A percentile compares a stretch with the other conserved stretches of the same genome.
Evolutionary conservation across 2,329 filamentous ascomycete species (phyloP).

Genomic region (Mollisia scopiformis): DNA sequence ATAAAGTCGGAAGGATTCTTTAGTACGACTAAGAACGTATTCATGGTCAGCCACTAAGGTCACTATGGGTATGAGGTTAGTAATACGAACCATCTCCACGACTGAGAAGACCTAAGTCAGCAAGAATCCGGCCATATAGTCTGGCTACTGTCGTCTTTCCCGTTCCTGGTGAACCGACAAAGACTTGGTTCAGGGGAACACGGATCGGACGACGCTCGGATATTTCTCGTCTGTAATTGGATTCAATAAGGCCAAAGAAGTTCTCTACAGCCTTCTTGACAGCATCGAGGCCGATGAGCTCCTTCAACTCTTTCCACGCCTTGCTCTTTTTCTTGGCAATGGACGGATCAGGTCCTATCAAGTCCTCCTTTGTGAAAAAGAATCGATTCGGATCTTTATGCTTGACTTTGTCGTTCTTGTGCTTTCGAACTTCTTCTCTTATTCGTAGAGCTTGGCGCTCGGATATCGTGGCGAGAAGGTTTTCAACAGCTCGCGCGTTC

Average conservation of each 20-base stretch:
- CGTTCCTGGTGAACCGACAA: slow-evolving; percentile 72
- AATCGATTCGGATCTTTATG: too few species aligned
- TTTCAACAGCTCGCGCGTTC: slow-evolving; percentile 71
- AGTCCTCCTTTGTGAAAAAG: background rate
- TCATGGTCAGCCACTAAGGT: too few species aligned
- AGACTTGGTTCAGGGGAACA: slow-evolving; percentile 68
- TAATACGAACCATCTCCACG: slow-evolving; percentile 51
- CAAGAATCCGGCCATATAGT: slow-evolving; percentile 69
- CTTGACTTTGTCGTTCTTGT: background rate
- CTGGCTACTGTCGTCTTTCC: slow-evolving; percentile 78
- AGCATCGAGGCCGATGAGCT: slow-evolving; percentile 57
- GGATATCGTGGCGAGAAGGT: slow-evolving; percentile 53
- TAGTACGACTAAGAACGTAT: background rate
- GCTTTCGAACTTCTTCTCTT: background rate
- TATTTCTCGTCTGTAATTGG: slow-evolving; percentile 63
- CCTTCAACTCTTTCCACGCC: slow-evolving; percentile 60
- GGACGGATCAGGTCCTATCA: slow-evolving; percentile 60
- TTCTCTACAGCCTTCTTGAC: slow-evolving; percentile 59
- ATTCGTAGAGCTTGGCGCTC: background rate
- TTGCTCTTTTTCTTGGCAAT: slow-evolving; percentile 50
- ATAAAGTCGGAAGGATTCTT: slow-evolving; percentile 42
- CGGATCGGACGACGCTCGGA: slow-evolving; percentile 61
- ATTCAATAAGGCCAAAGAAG: slow-evolving; percentile 56
- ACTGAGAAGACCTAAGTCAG: slow-evolving; percentile 56
- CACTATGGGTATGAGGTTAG: background rate